Percentiles rank a stretch among this genome's conserved stretches.
Conservation (phyloP, 2,329 filamentous ascomycete species). For the Thermothelomyces thermophilus region DNA sequence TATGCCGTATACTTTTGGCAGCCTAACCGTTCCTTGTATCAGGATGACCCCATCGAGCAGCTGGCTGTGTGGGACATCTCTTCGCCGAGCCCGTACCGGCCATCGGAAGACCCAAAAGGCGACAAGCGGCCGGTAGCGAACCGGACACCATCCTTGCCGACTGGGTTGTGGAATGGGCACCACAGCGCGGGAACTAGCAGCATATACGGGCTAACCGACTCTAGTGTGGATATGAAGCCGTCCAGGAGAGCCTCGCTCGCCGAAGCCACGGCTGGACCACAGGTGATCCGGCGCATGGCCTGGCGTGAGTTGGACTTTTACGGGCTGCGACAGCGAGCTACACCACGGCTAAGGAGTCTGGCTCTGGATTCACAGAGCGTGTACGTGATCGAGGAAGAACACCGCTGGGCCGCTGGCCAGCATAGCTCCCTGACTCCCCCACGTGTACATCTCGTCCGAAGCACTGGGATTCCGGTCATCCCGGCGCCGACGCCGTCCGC, state of each 20-base stretch:
- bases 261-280: conserved; percentile 28
- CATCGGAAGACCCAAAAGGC: conserved; percentile 43
- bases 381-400: conserved; percentile 51
- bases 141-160: conserved; percentile 10
- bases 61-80: conserved; percentile 56
- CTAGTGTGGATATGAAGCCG: not conserved
- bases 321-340: conserved; percentile 45
- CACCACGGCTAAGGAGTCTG: conserved; percentile 44
- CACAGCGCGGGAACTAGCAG: not conserved
- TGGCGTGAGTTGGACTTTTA: conserved; percentile 47
- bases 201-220: not conserved
- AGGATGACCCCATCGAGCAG: conserved; percentile 51
- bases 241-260: conserved; percentile 4
- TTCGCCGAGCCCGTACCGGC: conserved; percentile 39
- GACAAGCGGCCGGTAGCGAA: conserved; percentile 29
- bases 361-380: conserved; percentile 45
- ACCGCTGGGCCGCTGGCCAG: conserved; percentile 42
- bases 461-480: conserved; percentile 48
- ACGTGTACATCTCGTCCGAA: conserved; percentile 40
- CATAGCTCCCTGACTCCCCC: conserved; percentile 37
- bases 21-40: conserved; percentile 47
- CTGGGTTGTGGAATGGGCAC: conserved; percentile 21
- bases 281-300: conserved; percentile 42
- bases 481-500: conserved; percentile 6
- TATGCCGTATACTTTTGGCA: conserved; percentile 59